Percentiles rank a stretch among this genome's conserved stretches.
phyloP scores from a whole-genome alignment of 148 eudicot genomes.

The Camellia lanceoleosa region DNA sequence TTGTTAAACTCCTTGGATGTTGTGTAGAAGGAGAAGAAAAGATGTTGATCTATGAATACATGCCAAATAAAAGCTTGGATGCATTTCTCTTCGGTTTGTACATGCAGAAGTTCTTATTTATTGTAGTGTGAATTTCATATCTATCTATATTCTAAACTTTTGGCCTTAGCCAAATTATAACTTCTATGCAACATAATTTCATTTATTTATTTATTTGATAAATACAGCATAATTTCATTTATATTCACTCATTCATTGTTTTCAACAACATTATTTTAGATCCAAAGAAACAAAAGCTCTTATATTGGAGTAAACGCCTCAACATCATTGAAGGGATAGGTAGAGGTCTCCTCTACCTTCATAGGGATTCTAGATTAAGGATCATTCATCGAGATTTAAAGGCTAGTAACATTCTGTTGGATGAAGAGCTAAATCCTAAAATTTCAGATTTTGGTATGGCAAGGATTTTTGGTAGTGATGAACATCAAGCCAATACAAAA shows the following conservation, averaged over 20 bases:
- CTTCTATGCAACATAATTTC: no score
- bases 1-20: slow-evolving; percentile 45
- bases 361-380: slow-evolving; percentile 43
- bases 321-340: slow-evolving; percentile 52
- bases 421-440: slow-evolving; percentile 42
- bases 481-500: slow-evolving; percentile 46
- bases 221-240: no score
- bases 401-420: slow-evolving; percentile 44
- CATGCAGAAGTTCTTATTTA: background rate
- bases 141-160: no score
- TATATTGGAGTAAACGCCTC: slow-evolving; percentile 47
- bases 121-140: no score
- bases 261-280: slow-evolving; percentile 17
- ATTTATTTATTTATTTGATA: no score
- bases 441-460: slow-evolving; percentile 60
- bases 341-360: slow-evolving; percentile 54
- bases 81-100: slow-evolving; percentile 44
- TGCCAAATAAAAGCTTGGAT: slow-evolving; percentile 59
- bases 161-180: no score
- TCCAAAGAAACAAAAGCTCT: slow-evolving; percentile 14
- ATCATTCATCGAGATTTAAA: slow-evolving; percentile 57
- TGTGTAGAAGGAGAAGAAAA: slow-evolving; percentile 45
- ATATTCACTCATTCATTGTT: background rate
- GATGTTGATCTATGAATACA: slow-evolving; percentile 44
- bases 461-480: slow-evolving; percentile 49